phyloP scores from a whole-genome alignment of 352 stramenopile species.

The Globisporangium viniferum region DNA sequence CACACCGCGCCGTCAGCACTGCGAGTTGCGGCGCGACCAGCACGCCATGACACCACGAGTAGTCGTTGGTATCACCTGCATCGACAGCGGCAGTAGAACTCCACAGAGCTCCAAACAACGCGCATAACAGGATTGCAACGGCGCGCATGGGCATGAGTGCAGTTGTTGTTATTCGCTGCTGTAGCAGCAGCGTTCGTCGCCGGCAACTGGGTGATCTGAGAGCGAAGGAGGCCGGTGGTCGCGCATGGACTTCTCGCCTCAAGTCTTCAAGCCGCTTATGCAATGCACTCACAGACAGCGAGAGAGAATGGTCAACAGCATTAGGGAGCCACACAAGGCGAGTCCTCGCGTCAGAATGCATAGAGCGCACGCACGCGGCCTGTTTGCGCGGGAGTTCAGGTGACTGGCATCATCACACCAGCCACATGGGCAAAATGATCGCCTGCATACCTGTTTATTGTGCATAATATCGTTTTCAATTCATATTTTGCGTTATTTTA shows the following conservation, averaged over 20 bases:
- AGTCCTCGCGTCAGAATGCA: constrained; percentile 1
- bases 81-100: neutral
- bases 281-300: no score
- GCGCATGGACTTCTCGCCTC: neutral
- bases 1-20: neutral
- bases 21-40: neutral
- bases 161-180: neutral
- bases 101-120: neutral
- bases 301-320: neutral
- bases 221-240: neutral
- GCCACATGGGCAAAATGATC: neutral
- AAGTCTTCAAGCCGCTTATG: neutral
- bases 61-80: neutral
- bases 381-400: neutral
- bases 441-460: no score
- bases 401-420: neutral
- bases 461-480: neutral
- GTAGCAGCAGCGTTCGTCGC: neutral
- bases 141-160: neutral
- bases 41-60: neutral
- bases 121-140: neutral
- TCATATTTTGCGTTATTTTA: neutral
- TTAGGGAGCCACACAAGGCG: neutral
- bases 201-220: neutral
- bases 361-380: neutral